Percentiles rank a stretch among this genome's conserved stretches.
Conservation (phyloP, 2,329 filamentous ascomycete genomes). For the Zymoseptoria passerinii region DNA sequence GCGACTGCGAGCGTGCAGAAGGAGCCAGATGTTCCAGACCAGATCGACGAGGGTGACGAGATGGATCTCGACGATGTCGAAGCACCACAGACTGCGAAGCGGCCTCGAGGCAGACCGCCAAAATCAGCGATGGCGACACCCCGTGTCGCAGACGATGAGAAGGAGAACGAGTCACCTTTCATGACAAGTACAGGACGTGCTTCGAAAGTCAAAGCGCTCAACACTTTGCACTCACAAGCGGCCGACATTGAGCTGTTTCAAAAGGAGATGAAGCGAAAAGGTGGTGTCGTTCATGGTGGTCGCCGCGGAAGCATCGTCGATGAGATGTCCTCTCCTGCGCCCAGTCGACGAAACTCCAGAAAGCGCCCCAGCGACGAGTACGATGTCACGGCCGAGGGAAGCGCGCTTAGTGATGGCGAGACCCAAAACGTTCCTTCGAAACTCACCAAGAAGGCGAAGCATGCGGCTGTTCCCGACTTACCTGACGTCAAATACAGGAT, state of each 20-base stretch:
- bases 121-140: slow-evolving; percentile 24
- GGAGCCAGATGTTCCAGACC: slow-evolving; percentile 5
- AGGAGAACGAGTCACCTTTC: slow-evolving; percentile 78
- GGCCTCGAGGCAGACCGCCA: slow-evolving; percentile 21
- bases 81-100: slow-evolving; percentile 19
- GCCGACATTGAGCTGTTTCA: slow-evolving; percentile 84
- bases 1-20: neutral
- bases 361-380: slow-evolving; percentile 34
- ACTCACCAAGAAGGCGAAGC: slow-evolving; percentile 46
- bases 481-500: slow-evolving; percentile 65
- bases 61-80: slow-evolving; percentile 18
- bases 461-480: slow-evolving; percentile 35
- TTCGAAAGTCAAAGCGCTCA: slow-evolving; percentile 78
- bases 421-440: slow-evolving; percentile 34
- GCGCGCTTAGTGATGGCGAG: slow-evolving; percentile 40
- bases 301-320: slow-evolving; percentile 37
- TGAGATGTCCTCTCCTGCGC: slow-evolving; percentile 30
- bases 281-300: slow-evolving; percentile 55
- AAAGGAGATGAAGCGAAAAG: slow-evolving; percentile 80
- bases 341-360: slow-evolving; percentile 18
- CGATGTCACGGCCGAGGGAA: slow-evolving; percentile 34
- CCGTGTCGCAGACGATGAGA: slow-evolving; percentile 39
- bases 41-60: slow-evolving; percentile 15
- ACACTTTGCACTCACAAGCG: slow-evolving; percentile 66
- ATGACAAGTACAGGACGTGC: slow-evolving; percentile 65